These are phyloP conservation scores for Fraxinus angustifolia DNA, from an alignment of 305 asterid species.

Conservation along the genomic window DNA sequence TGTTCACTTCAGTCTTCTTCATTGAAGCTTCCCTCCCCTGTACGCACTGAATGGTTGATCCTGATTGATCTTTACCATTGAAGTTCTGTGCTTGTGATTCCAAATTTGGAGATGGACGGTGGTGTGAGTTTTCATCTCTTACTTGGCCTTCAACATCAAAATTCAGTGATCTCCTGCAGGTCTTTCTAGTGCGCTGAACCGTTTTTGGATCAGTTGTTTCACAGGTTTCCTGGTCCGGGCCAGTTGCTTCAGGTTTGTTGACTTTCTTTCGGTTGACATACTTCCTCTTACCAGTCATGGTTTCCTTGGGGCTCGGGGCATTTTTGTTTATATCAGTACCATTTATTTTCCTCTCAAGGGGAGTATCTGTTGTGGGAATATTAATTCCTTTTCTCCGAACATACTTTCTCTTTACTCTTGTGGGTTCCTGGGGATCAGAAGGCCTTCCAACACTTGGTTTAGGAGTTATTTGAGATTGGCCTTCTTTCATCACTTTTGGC, in stretches of 20 bases:
- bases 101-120: conserved; percentile 29
- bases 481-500: conserved; percentile 82
- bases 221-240: conserved; percentile 32
- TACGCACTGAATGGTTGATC: conserved; percentile 24
- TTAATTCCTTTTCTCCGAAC: conserved; percentile 36
- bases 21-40: conserved; percentile 24
- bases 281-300: conserved; percentile 25
- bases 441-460: conserved; percentile 44
- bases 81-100: conserved; percentile 29
- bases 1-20: conserved; percentile 29
- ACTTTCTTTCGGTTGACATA: conserved; percentile 33
- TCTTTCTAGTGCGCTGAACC: conserved; percentile 41
- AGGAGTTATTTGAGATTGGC: conserved; percentile 47
- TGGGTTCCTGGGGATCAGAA: conserved; percentile 32
- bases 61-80: conserved; percentile 28
- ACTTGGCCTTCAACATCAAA: conserved; percentile 44
- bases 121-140: conserved; percentile 36
- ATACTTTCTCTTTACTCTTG: conserved; percentile 51
- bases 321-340: conserved; percentile 21
- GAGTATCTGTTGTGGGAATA: conserved; percentile 24
- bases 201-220: conserved; percentile 24
- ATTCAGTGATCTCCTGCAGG: conserved; percentile 62
- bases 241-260: conserved; percentile 25
- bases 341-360: conserved; percentile 30
- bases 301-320: conserved; percentile 21